These are phyloP conservation scores for Hyaloscypha variabilis DNA, from an alignment of 495 filamentous ascomycete genomes.

Conservation along the genomic window DNA sequence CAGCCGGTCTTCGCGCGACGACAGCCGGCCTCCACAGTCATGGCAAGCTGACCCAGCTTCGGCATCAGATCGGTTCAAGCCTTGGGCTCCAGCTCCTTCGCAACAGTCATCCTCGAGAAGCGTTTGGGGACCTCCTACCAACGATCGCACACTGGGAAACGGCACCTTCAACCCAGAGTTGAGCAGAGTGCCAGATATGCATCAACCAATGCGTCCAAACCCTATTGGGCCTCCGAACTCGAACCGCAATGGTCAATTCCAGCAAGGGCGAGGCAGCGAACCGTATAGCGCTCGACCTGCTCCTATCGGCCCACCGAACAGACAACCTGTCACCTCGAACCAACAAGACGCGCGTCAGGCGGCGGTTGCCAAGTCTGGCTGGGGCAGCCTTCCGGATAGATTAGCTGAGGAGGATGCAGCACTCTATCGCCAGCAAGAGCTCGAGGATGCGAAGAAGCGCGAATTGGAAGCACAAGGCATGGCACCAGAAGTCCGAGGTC, in stretches of 20 bases:
- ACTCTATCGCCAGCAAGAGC: constrained; percentile 12
- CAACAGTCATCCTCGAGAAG: constrained; percentile 54
- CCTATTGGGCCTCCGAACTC: constrained; percentile 55
- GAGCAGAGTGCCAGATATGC: constrained; percentile 45
- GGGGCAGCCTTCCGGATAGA: constrained; percentile 51
- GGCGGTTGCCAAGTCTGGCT: constrained; percentile 33
- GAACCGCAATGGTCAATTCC: constrained; percentile 42
- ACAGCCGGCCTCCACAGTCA: constrained; percentile 22
- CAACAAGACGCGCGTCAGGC: constrained; percentile 4
- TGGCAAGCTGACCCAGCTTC: constrained; percentile 28
- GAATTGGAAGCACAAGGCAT: constrained; percentile 25
- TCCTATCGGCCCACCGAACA: constrained; percentile 45
- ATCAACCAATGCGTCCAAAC: constrained; percentile 45
- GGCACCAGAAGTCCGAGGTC: constrained; percentile 27
- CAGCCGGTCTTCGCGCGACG: background rate
- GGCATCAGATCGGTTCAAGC: constrained; percentile 21
- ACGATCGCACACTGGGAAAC: constrained; percentile 72
- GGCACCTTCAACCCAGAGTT: constrained; percentile 75
- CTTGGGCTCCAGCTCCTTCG: constrained; percentile 32
- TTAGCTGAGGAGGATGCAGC: constrained; percentile 45
- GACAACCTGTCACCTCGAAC: constrained; percentile 23
- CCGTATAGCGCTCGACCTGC: constrained; percentile 42
- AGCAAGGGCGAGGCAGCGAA: constrained; percentile 35
- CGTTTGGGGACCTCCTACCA: constrained; percentile 72
- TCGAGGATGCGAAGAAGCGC: constrained; percentile 18